Evolutionary conservation across 495 filamentous ascomycete species (phyloP).

Genomic region (Penicillium canariense): DNA sequence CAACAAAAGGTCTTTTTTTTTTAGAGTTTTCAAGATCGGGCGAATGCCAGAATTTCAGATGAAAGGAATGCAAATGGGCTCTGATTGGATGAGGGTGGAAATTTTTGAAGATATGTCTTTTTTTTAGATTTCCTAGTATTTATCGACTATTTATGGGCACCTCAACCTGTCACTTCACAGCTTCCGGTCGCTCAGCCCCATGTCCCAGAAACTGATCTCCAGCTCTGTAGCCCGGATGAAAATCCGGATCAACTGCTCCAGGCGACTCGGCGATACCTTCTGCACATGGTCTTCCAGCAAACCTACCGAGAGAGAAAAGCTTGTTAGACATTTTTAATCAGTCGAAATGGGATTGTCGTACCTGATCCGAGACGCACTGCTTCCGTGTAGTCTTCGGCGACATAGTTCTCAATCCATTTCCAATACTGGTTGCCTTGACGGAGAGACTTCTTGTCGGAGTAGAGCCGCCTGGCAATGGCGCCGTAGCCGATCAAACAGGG

Average conservation of each 20-base stretch:
- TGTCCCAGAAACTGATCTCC: slow-evolving; percentile 88
- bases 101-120: not conserved
- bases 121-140: not conserved
- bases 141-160: not conserved
- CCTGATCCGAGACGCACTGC: slow-evolving; percentile 67
- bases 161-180: slow-evolving; percentile 3
- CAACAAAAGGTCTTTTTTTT: not conserved
- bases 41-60: slow-evolving; percentile 2
- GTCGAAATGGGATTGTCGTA: slow-evolving; percentile 31
- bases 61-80: not conserved
- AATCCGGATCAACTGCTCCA: slow-evolving; percentile 78
- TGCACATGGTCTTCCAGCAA: slow-evolving; percentile 69
- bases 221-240: slow-evolving; percentile 89
- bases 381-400: slow-evolving; percentile 69
- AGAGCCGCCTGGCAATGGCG: slow-evolving; percentile 66
- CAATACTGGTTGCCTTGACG: slow-evolving; percentile 77
- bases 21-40: slow-evolving; percentile 3
- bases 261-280: slow-evolving; percentile 64
- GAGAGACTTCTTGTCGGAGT: slow-evolving; percentile 50
- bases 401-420: slow-evolving; percentile 87
- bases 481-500: slow-evolving; percentile 87
- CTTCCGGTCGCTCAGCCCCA: slow-evolving; percentile 54
- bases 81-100: no score
- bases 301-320: slow-evolving; percentile 42
- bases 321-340: slow-evolving; percentile 16